Evolutionary conservation across 164 flowering plant genomes (phyloP), one percentile per base, ranked within the genome.

Genomic region (Protea cynaroides): DNA sequence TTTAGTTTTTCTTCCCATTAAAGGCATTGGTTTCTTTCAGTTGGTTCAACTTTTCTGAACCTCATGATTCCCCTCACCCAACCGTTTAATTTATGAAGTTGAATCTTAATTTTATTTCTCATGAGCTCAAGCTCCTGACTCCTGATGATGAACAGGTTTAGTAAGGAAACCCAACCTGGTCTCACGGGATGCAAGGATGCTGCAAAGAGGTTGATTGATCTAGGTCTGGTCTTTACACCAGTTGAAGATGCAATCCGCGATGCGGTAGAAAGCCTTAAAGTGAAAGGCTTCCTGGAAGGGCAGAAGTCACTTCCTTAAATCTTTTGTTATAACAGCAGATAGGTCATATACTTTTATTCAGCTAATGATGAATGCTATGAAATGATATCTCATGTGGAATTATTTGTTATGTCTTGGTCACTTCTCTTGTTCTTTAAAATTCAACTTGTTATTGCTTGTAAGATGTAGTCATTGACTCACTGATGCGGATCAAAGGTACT

Each of bases 161-260:
- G 59, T 5, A 83, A 80, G 25, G 90, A 91, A 72, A 91, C 97
- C 14, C 96, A 91, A 56, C 97, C 93, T 8, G 90, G 93, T 8
- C 58, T 92, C 55, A 69, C 65, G 69, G 70, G 72, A 34, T 84
- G 96, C 79, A 61, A 74, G 68, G 83, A 82, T 74, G 96, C 97
- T 15, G 90, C 96, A 10, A 88, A 83, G 74, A 84, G 76, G 74
- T 71, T 88, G 76, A 82, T 88, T 12, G 79, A 82, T 59, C 77
- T 83, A 46, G 95, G 94, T 2, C 61, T 89, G 34, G 75, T 71
- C 29, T 89, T 89, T 64, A 87, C 84, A 21, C 85, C 91, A 7
- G 65, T 86, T 19, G 92, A 92, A 78, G 88, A 87, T 64, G 85
- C 91, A 56, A 70, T 92, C 8, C 54, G 58, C 22, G 96, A 92